These are phyloP conservation scores for Candida caryicola DNA, from an alignment of 805 yeast genomes.

Conservation along the genomic window DNA sequence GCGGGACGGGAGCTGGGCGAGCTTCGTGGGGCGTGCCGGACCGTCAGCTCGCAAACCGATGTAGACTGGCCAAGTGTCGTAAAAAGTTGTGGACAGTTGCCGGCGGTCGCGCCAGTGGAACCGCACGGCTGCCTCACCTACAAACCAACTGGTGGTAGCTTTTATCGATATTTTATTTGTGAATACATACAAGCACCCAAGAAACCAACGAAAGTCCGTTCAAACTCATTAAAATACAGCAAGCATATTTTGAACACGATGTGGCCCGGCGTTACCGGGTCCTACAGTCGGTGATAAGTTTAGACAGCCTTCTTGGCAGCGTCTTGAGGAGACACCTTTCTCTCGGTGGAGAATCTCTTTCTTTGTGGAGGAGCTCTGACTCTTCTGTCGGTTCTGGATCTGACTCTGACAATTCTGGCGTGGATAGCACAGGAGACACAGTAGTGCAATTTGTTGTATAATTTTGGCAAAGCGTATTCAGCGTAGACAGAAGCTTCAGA, in stretches of 20 bases:
- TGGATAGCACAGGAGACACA: conserved; percentile 99
- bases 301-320: conserved; percentile 92
- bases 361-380: conserved; percentile 98
- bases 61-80: too few relatives aligned
- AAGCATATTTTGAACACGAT: too few relatives aligned
- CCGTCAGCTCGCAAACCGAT: too few relatives aligned
- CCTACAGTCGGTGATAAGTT: conserved; percentile 20
- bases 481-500: conserved; percentile 99
- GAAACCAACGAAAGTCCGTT: too few relatives aligned
- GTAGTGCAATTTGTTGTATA: conserved; percentile 99
- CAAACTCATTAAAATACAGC: background rate
- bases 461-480: conserved; percentile 99
- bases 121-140: too few relatives aligned
- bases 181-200: background rate
- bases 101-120: too few relatives aligned
- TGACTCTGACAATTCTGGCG: conserved; percentile 99
- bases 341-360: conserved; percentile 96
- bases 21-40: too few relatives aligned
- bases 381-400: conserved; percentile 99
- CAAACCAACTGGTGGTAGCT: too few relatives aligned
- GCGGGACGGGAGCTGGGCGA: too few relatives aligned
- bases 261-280: too few relatives aligned
- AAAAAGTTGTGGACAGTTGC: too few relatives aligned
- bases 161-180: background rate
- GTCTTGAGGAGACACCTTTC: conserved; percentile 93